Evolutionary conservation across 75 land plant species (phyloP).

Genomic region (Picea glauca): DNA sequence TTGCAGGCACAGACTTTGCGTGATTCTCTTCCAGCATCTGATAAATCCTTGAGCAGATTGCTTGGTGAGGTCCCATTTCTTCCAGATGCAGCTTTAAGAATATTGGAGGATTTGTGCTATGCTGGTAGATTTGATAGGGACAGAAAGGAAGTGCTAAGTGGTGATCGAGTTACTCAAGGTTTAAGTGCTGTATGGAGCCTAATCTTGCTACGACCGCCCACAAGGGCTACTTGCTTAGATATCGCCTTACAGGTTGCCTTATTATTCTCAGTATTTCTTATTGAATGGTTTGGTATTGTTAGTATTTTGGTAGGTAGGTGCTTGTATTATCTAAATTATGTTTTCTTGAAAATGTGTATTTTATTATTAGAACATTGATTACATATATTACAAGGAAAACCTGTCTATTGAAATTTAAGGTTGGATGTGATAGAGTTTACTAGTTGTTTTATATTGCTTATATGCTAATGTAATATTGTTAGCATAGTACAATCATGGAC

Average conservation of each 20-base stretch:
- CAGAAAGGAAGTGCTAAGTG: slow-evolving; percentile 48
- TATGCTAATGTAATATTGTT: no score
- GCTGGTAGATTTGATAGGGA: slow-evolving; percentile 32
- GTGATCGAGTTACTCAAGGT: slow-evolving; percentile 94
- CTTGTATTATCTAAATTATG: no score
- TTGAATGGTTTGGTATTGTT: neutral
- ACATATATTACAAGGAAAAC: no score
- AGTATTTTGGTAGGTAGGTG: neutral
- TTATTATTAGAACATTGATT: no score
- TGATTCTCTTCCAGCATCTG: slow-evolving; percentile 84
- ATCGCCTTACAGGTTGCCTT: slow-evolving; percentile 76
- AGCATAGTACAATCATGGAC: no score
- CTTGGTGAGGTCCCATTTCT: slow-evolving; percentile 80
- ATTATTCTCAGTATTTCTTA: slow-evolving; percentile 8
- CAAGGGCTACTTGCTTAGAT: slow-evolving; percentile 69
- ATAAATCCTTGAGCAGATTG: slow-evolving; percentile 81
- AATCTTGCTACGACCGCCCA: slow-evolving; percentile 77
- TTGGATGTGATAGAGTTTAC: no score
- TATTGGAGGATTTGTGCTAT: slow-evolving; percentile 73
- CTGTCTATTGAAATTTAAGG: no score
- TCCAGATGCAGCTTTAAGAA: slow-evolving; percentile 56
- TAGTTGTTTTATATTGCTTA: no score
- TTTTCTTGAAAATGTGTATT: no score
- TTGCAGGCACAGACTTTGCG: slow-evolving; percentile 77
- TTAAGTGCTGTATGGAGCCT: slow-evolving; percentile 87